Evolutionary conservation across 805 yeast species (phyloP).

Genomic region (Saccharomycopsis malanga): DNA sequence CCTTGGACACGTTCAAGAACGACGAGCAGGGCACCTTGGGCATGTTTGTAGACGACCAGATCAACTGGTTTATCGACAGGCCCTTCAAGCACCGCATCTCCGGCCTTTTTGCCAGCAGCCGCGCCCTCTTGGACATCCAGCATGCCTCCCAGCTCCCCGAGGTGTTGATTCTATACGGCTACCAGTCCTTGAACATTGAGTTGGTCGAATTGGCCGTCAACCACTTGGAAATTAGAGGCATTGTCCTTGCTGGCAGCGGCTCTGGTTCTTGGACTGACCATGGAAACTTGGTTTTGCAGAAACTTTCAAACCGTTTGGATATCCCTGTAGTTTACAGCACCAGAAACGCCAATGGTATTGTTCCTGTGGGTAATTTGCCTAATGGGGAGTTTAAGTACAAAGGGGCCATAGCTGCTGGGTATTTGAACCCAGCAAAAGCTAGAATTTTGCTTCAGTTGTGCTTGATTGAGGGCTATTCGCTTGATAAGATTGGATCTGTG

Average conservation of each 20-base stretch:
- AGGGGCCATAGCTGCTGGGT: constrained; percentile 41
- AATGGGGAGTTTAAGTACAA: constrained; percentile 22
- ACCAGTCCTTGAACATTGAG: constrained; percentile 50
- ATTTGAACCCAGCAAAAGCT: constrained; percentile 45
- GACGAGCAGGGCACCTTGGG: constrained; percentile 68
- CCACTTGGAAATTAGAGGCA: constrained; percentile 41
- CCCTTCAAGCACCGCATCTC: constrained; percentile 15
- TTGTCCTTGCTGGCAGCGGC: constrained; percentile 64
- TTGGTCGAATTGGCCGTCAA: constrained; percentile 39
- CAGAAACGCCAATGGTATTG: constrained; percentile 66
- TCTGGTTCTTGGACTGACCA: constrained; percentile 56
- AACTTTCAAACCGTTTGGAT: constrained; percentile 31
- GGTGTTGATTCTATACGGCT: constrained; percentile 52
- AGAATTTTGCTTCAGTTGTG: constrained; percentile 44
- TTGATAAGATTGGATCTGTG: constrained; percentile 35
- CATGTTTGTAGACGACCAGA: constrained; percentile 57
- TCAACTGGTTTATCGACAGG: constrained; percentile 35
- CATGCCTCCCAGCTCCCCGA: constrained; percentile 28
- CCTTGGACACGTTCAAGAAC: constrained; percentile 60
- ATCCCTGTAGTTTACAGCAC: constrained; percentile 59
- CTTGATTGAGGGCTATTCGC: constrained; percentile 35
- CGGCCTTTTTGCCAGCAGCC: constrained; percentile 19
- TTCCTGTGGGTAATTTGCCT: constrained; percentile 41
- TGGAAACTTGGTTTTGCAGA: constrained; percentile 39
- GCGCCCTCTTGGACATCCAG: constrained; percentile 13